phyloP scores from a whole-genome alignment of 164 flowering plant species.

The Malania oleifera region DNA sequence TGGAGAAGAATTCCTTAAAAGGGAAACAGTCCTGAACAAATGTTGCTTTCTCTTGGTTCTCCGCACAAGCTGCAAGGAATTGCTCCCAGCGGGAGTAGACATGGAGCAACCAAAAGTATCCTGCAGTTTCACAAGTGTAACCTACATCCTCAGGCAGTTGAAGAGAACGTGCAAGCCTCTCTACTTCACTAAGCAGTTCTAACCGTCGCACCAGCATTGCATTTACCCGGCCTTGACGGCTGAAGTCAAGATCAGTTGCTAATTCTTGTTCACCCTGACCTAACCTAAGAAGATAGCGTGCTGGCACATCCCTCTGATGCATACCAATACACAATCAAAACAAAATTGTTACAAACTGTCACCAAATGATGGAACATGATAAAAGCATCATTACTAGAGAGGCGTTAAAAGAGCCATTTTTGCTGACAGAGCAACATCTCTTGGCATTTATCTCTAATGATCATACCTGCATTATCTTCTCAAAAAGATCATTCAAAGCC shows the following conservation, averaged over 20 bases:
- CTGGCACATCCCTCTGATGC: constrained; percentile 94
- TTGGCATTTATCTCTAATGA: background rate
- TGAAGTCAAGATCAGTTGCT: constrained; percentile 97
- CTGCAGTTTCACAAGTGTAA: constrained; percentile 98
- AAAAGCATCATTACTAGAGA: background rate
- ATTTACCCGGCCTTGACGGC: constrained; percentile 98
- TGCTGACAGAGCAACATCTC: background rate
- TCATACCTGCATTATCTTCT: constrained; percentile 96
- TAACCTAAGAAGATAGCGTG: constrained; percentile 96
- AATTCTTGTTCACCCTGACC: constrained; percentile 99
- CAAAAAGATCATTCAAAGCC: constrained; percentile 96
- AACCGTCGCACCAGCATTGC: constrained; percentile 95
- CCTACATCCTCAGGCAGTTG: constrained; percentile 95
- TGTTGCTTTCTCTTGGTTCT: constrained; percentile 61
- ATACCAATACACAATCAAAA: constrained; percentile 5
- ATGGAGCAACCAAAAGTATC: constrained; percentile 95
- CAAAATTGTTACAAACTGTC: background rate
- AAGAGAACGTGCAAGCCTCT: constrained; percentile 89
- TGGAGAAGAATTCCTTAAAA: constrained; percentile 74
- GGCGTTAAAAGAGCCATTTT: background rate
- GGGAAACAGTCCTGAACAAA: constrained; percentile 85
- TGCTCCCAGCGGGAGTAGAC: constrained; percentile 98
- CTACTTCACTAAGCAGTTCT: constrained; percentile 90
- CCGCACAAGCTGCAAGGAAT: constrained; percentile 77
- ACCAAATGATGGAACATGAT: background rate